Evolutionary conservation across 2,329 filamentous ascomycete genomes (phyloP).

Genomic region (Paecilomyces sp.): DNA sequence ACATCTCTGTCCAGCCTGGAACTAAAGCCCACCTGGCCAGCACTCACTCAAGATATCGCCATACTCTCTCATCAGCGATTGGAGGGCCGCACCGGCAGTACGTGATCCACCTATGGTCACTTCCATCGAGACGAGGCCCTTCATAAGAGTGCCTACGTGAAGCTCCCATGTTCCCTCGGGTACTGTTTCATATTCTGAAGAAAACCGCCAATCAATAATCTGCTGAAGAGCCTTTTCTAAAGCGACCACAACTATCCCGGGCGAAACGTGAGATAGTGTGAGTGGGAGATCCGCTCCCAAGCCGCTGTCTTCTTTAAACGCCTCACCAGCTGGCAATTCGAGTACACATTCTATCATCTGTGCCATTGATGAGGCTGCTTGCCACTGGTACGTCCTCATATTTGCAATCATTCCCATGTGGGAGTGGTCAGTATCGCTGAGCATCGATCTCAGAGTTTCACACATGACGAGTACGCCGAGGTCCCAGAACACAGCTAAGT

Average conservation of each 20-base stretch:
- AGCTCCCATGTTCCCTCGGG: constrained; percentile 1
- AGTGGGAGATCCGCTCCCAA: background rate
- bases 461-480: constrained; percentile 12
- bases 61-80: constrained; percentile 8
- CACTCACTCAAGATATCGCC: background rate
- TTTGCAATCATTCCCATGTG: background rate
- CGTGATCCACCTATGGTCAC: constrained; percentile 16
- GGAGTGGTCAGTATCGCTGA: background rate
- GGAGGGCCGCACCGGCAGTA: constrained; percentile 4
- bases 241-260: background rate
- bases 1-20: background rate
- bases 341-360: background rate
- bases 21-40: background rate
- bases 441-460: constrained; percentile 5
- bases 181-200: background rate
- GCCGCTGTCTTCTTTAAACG: background rate
- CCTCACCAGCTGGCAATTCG: background rate
- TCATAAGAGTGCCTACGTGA: constrained; percentile 13
- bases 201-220: background rate
- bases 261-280: background rate
- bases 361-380: background rate
- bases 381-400: background rate
- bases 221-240: background rate
- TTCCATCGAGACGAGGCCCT: constrained; percentile 14
- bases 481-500: constrained; percentile 13